A percentile compares a stretch with the other conserved stretches of the same genome.
Conservation (phyloP, 768 basidiomycete genomes). For the Termitomyces sp. region DNA sequence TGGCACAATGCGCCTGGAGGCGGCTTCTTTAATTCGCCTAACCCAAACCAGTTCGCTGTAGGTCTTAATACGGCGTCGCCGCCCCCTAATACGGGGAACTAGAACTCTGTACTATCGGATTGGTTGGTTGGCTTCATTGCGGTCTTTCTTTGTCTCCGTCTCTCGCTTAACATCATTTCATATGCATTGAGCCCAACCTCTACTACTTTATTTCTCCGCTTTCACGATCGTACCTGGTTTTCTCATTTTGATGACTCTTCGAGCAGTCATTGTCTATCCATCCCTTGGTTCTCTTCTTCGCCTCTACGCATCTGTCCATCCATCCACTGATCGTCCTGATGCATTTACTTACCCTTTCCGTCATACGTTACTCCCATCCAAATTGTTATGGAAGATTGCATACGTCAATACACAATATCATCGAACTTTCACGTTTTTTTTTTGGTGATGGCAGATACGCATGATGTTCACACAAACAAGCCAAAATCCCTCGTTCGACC, state of each 20-base stretch:
- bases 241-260: neutral
- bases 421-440: neutral
- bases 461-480: neutral
- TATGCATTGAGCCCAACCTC: conserved; percentile 8
- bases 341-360: conserved; percentile 15
- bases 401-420: conserved; percentile 14
- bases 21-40: conserved; percentile 37
- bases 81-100: conserved; percentile 35
- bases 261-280: neutral
- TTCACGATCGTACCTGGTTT: conserved; percentile 2
- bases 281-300: neutral
- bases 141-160: conserved; percentile 1
- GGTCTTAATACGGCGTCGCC: conserved; percentile 53
- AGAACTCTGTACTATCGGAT: conserved; percentile 14
- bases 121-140: neutral
- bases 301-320: neutral
- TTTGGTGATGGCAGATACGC: neutral
- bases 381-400: conserved; percentile 18
- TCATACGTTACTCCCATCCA: conserved; percentile 15
- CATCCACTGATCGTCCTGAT: conserved; percentile 15
- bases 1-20: conserved; percentile 46
- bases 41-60: conserved; percentile 39
- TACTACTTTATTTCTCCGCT: neutral
- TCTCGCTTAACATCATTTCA: conserved; percentile 4
- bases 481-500: too few species aligned